A percentile compares a stretch with the other conserved stretches of the same genome.
Evolutionary conservation across 139 green algal species (phyloP).

Genomic region (Raphidocelis subcapitata): DNA sequence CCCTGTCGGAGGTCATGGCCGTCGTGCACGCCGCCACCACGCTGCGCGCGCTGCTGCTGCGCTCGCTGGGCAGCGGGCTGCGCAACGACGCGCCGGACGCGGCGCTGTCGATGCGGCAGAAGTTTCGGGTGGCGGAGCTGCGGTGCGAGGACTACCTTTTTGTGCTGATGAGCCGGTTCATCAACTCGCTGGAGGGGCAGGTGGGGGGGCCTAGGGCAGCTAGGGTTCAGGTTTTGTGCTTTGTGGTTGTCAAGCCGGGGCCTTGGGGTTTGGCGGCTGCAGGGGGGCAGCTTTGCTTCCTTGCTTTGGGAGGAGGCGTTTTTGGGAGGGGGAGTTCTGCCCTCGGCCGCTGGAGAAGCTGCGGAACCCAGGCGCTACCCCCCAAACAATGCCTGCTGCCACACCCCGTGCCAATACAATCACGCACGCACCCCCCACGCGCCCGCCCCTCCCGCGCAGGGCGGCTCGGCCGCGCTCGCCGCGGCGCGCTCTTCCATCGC

Average conservation of each 20-base stretch:
- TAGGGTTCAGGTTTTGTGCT: too few relatives aligned
- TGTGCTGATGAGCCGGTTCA: constrained; percentile 78
- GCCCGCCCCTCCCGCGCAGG: not conserved
- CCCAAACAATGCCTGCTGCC: too few relatives aligned
- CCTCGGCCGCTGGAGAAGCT: too few relatives aligned
- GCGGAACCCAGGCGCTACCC: too few relatives aligned
- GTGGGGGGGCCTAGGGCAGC: constrained; percentile 35
- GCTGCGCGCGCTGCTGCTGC: constrained; percentile 56
- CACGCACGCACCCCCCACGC: too few relatives aligned
- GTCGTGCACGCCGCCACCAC: constrained; percentile 63
- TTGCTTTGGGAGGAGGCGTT: too few relatives aligned
- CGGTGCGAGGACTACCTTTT: constrained; percentile 92
- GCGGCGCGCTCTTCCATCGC: not conserved
- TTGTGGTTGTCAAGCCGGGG: too few relatives aligned
- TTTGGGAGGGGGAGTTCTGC: too few relatives aligned
- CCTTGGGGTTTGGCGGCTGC: too few relatives aligned
- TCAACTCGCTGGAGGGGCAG: constrained; percentile 68
- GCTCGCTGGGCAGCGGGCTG: constrained; percentile 62
- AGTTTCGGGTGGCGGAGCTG: constrained; percentile 89
- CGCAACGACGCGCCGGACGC: constrained; percentile 92
- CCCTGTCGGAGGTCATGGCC: constrained; percentile 28
- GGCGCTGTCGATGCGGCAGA: constrained; percentile 81
- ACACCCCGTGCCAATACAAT: too few relatives aligned
- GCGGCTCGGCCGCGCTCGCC: not conserved
- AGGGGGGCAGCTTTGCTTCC: too few relatives aligned